Conservation (phyloP, 2,329 filamentous ascomycete genomes). For the Orbilia brochopaga region DNA sequence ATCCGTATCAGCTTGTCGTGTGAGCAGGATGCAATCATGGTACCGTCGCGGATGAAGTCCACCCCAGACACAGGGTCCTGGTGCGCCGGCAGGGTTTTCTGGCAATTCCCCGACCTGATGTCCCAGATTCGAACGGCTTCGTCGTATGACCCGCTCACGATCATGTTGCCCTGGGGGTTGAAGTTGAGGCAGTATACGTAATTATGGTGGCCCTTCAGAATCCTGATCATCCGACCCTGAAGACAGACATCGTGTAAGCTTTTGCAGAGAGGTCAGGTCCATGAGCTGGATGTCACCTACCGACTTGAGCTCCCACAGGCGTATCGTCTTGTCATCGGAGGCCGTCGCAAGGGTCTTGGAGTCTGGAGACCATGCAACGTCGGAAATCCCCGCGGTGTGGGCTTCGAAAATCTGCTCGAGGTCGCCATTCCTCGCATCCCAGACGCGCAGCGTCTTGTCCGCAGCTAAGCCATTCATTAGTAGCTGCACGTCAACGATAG, state of each 20-base stretch:
- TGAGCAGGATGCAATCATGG: conserved; percentile 86
- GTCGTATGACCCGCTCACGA: conserved; percentile 93
- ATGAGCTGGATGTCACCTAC: conserved; percentile 55
- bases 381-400: conserved; percentile 89
- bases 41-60: conserved; percentile 90
- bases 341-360: conserved; percentile 85
- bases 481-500: background rate
- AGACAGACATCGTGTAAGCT: background rate
- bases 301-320: conserved; percentile 78
- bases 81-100: conserved; percentile 90
- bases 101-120: conserved; percentile 81
- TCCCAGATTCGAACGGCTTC: conserved; percentile 98
- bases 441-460: conserved; percentile 89
- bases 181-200: conserved; percentile 95
- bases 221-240: conserved; percentile 53
- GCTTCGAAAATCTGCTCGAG: conserved; percentile 89
- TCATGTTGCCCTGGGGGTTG: conserved; percentile 96
- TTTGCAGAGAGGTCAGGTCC: background rate
- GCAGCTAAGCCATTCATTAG: conserved; percentile 64
- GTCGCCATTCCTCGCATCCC: conserved; percentile 77
- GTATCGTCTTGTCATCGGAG: conserved; percentile 93
- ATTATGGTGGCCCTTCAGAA: conserved; percentile 85
- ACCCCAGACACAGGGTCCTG: conserved; percentile 93
- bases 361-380: conserved; percentile 92
- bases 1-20: conserved; percentile 90